Evolutionary conservation across 202 grass and related monocot species (phyloP), one percentile per base, ranked within the genome.

Genomic region (Setaria viridis): DNA sequence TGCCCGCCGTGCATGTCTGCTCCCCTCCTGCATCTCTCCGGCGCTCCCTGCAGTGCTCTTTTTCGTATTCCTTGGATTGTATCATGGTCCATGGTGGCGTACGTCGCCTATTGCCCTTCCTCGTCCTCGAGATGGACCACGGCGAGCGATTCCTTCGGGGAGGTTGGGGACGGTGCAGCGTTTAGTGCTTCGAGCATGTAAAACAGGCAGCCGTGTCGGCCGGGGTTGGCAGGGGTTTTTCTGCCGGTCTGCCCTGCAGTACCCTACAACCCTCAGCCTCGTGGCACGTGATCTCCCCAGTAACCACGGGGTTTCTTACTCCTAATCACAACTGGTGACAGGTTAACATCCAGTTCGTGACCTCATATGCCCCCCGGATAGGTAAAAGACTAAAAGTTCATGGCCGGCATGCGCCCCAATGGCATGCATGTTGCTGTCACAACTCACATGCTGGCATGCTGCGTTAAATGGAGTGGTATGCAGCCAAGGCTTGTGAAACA

Each of bases 191-290:
- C 16, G 84, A 70, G 60, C 68, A 75, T 9, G 35, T 37, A 87
- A 25, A 25, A 74, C 80, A 84, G 85, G 75, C 42, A 6, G 80
- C 80, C 89, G 85, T 87, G 89, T 80, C 76, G 72, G 47, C 34
- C 45, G 79, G 78, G 47, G 46, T 35, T 20, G 47, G 62, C 62
- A 48, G 29, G 54, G 73, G 12, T 62, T 83, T 72, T 70, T 17
- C 9, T 72, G 54, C 46, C 58, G 57, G 80, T 42, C 10, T 6
- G 34, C 5, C 21, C 25, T 25, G 45, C n/a, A 13, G 12, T 42
- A 72, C n/a, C 5, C 50, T 58, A 11, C 33, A 1, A 3, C 6
- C 16, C 58, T 85, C 62, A 41, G 15, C 57, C 58, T 80, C 46
- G 67, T 80, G 79, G 33, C 76, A 54, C 60, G 73, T 79, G 74